Evolutionary conservation across 805 yeast species (phyloP), one percentile per base, ranked within the genome.

Genomic region (Ogataea neopini): DNA sequence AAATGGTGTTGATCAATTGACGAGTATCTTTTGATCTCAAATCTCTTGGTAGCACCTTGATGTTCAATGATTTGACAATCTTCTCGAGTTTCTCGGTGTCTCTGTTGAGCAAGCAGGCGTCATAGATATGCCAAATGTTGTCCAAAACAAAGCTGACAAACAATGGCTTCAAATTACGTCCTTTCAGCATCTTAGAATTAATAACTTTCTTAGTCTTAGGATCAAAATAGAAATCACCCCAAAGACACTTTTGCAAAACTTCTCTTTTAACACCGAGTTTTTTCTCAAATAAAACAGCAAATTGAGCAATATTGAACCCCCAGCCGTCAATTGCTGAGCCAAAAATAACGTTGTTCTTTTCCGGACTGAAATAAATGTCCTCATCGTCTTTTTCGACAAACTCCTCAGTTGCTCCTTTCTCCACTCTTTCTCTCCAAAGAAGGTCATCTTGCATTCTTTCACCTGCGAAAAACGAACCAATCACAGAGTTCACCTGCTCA

Each of bases 281-380:
- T 41, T 80, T 80, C 68, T 86, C 94, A 63, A 89, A 88, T 28
- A 94, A 81, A 48, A 86, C 83, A 6, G 97, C 87, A 67, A 94
- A 87, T 55, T 94, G 96, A 43, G 88, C 81, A 42, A 94, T 74
- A 36, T 88, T 86, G 66, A 94, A 94, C 1, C 98, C 99, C 98
- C 99, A 94, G 10, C 98, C 98, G 68, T 94, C 99, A 15, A 86
- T 74, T 1, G 99, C 99, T 23, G 81, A 76, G 0, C 96, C 92
- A 71, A 92, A 92, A 0, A 92, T 80, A 4, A 92, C 97, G 61
- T 92, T 92, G 62, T 89, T 89, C 54, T 80, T 77, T 43, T 85
- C 87, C 0, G 99, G 99, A 14, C 88, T 76, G 53, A 92, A 92
- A 63, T 91, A 91, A 20, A 91, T 69, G 57, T 84, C 95, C 29